Conservation (phyloP, 257 asterid species). For the Solanum stenotomum region DNA sequence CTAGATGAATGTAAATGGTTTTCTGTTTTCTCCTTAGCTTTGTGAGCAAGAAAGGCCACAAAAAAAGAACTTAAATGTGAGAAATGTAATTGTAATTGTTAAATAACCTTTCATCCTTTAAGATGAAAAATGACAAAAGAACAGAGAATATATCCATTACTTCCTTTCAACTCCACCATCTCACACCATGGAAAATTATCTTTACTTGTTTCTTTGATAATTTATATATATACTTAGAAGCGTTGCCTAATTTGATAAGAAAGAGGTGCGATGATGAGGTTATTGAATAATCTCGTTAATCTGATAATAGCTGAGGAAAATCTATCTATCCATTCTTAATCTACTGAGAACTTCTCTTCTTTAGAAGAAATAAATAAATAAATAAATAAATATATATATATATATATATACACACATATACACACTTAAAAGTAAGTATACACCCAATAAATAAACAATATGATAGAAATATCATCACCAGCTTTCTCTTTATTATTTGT, state of each 20-base stretch:
- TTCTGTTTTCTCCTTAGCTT: neutral
- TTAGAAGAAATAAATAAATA: neutral
- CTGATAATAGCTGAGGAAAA: neutral
- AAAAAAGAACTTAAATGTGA: neutral
- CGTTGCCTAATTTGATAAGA: neutral
- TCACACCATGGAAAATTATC: neutral
- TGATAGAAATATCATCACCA: neutral
- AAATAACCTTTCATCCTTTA: neutral
- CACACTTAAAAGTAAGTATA: neutral
- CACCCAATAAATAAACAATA: neutral
- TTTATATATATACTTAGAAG: neutral
- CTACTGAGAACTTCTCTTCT: slow-evolving; percentile 18
- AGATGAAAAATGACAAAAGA: neutral
- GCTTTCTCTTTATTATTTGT: neutral
- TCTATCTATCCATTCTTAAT: slow-evolving; percentile 14
- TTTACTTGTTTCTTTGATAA: neutral
- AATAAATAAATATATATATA: too few relatives aligned
- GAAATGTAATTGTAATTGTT: neutral
- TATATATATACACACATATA: too few relatives aligned
- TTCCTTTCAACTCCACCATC: neutral
- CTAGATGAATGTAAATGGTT: neutral
- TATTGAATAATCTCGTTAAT: neutral
- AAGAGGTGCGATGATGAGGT: neutral
- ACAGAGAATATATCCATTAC: neutral
- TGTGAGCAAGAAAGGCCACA: neutral